phyloP scores from a whole-genome alignment of 2,329 filamentous ascomycete genomes.

The Rhynchosporium agropyri region DNA sequence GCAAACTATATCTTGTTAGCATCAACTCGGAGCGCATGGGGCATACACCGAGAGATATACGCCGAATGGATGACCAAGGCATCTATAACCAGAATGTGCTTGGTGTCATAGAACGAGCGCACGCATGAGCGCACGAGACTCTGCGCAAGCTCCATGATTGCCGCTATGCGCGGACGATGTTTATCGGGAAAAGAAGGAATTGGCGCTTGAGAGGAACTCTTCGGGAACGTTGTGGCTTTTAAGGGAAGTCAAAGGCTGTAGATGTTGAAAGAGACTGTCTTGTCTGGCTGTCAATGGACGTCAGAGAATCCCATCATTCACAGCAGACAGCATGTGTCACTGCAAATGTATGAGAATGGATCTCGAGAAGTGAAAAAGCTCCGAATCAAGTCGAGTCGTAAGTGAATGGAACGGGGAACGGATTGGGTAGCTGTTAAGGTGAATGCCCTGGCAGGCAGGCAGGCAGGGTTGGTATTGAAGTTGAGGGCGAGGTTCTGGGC shows the following conservation, averaged over 20 bases:
- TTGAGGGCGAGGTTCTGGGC: neutral
- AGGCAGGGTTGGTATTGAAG: neutral
- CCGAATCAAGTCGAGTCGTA: neutral
- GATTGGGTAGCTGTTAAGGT: neutral
- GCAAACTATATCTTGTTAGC: slow-evolving; percentile 56
- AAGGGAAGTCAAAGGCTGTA: neutral
- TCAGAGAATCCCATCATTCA: slow-evolving; percentile 34
- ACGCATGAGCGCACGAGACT: slow-evolving; percentile 83
- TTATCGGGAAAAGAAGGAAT: neutral
- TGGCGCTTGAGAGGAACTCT: neutral
- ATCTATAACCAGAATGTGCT: slow-evolving; percentile 81
- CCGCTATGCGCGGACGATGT: neutral
- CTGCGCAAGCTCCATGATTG: slow-evolving; percentile 66
- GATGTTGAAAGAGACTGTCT: slow-evolving; percentile 17
- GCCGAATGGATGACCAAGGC: slow-evolving; percentile 76
- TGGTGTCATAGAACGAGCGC: slow-evolving; percentile 83
- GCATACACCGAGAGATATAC: slow-evolving; percentile 46
- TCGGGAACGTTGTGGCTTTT: neutral
- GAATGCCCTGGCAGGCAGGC: neutral
- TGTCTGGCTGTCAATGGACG: slow-evolving; percentile 19
- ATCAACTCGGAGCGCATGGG: slow-evolving; percentile 24
- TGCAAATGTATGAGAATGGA: slow-evolving; percentile 16
- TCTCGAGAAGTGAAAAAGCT: neutral
- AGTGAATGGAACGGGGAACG: neutral
- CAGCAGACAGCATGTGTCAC: slow-evolving; percentile 26